Evolutionary conservation across 2,329 filamentous ascomycete species (phyloP), one percentile per base, ranked within the genome.

Genomic region (Apiospora saccharicola): DNA sequence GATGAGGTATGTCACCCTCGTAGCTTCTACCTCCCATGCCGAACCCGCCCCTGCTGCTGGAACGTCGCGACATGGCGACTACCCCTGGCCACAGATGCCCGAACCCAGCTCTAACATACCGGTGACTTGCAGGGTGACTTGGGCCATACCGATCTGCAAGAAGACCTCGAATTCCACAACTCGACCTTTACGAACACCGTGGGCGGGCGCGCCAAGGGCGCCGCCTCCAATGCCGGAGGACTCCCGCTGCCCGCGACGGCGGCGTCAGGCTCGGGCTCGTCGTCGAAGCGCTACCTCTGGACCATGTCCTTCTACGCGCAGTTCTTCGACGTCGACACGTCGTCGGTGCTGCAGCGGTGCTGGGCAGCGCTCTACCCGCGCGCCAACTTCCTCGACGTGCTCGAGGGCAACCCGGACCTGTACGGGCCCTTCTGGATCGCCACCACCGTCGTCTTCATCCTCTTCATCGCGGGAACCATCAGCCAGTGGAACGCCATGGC

Each of bases 401-500:
- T 99, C 41, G 96, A 99, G 81, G 96, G 96, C 26, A 98, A 98
- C 82, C 94, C 96, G 0, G 96, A 99, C 80, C 86, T 99, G 46
- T 99, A 99, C 86, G 96, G 96, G 0, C 96, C 96, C 0, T 95
- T 98, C 81, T 99, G 96, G 96, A 98, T 99, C 84, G 96, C 96
- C 13, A 98, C 96, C 0, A 98, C 96, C 0, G 96, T 99, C 13
- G 92, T 99, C 16, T 89, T 99, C 75, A 98, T 99, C 73, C 85
- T 99, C 44, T 99, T 99, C 84, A 82, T 99, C 64, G 96, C 96
- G 0, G 96, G 96, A 16, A 98, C 96, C 0, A 98, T 99, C 75
- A 97, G 92, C 80, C 93, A 96, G 83, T 98, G 97, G 82, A 85
- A 98, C 69, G 90, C 93, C 37, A 88, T 88, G 34, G 89, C 89